Conservation (phyloP, 2,329 filamentous ascomycete species). For the Monosporascus sp. region DNA sequence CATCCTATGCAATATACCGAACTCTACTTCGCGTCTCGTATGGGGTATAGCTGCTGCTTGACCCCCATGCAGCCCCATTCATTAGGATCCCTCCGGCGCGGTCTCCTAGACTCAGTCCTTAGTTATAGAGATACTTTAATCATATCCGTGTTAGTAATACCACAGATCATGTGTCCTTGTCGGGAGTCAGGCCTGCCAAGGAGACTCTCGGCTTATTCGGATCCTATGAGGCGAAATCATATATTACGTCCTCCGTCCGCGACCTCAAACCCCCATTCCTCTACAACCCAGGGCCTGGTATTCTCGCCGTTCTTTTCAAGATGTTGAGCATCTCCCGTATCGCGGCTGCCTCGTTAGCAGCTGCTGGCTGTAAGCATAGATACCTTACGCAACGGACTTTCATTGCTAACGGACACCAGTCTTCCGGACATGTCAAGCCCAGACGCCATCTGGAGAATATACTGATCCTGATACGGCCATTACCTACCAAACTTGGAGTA, state of each 20-base stretch:
- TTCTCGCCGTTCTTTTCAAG: conserved; percentile 18
- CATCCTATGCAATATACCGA: conserved; percentile 15
- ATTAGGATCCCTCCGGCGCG: conserved; percentile 17
- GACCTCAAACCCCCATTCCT: conserved; percentile 6
- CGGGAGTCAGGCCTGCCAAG: conserved; percentile 18
- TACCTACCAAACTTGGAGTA: conserved; percentile 23
- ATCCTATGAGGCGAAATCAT: conserved; percentile 11
- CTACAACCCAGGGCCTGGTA: conserved; percentile 17
- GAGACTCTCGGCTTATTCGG: conserved; percentile 11
- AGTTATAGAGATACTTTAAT: conserved; percentile 8
- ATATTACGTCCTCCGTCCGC: conserved; percentile 17
- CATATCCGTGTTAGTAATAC: conserved; percentile 5
- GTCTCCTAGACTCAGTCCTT: conserved; percentile 17
- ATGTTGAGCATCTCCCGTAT: conserved; percentile 25
- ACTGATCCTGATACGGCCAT: conserved; percentile 25
- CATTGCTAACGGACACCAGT: conserved; percentile 15
- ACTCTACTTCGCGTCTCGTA: conserved; percentile 11
- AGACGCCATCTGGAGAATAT: conserved; percentile 17
- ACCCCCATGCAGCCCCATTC: conserved; percentile 16
- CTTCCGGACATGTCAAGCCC: conserved; percentile 21
- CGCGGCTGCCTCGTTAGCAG: conserved; percentile 23
- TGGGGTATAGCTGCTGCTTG: conserved; percentile 17
- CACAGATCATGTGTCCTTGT: conserved; percentile 17
- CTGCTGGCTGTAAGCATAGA: conserved; percentile 20
- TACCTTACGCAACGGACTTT: background rate